phyloP scores from a whole-genome alignment of 2,329 filamentous ascomycete species.

The Claviceps spartinae region DNA sequence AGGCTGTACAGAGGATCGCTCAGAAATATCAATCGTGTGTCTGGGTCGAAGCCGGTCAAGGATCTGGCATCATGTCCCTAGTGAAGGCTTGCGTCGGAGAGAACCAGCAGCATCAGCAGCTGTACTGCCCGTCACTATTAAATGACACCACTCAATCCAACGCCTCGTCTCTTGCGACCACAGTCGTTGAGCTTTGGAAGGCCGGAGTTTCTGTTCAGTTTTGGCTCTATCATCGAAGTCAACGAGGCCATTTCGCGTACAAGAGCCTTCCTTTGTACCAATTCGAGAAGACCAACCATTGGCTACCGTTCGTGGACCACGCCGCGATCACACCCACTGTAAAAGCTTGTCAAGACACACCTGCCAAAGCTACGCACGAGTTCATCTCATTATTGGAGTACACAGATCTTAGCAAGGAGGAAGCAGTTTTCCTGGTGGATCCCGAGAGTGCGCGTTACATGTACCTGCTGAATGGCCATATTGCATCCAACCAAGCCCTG shows the following conservation, averaged over 20 bases:
- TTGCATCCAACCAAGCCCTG: neutral
- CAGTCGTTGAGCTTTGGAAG: conserved; percentile 26
- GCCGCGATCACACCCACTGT: neutral
- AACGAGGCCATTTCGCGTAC: conserved; percentile 11
- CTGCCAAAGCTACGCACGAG: neutral
- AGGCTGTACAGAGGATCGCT: conserved; percentile 26
- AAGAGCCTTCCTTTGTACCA: conserved; percentile 28
- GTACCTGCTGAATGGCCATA: neutral
- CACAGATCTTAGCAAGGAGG: neutral
- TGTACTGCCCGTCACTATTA: neutral
- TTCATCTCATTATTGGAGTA: neutral
- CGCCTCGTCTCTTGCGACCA: neutral
- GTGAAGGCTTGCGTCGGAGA: conserved; percentile 12
- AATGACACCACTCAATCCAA: conserved; percentile 1
- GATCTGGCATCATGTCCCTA: conserved; percentile 22
- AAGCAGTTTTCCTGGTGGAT: neutral
- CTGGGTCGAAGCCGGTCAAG: conserved; percentile 26
- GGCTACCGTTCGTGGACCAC: conserved; percentile 19
- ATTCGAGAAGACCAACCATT: conserved; percentile 26
- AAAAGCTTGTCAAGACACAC: neutral
- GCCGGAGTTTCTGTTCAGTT: conserved; percentile 19
- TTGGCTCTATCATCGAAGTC: conserved; percentile 22
- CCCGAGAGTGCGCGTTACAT: neutral
- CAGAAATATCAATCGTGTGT: conserved; percentile 18
- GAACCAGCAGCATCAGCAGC: neutral